Conservation (phyloP, 352 stramenopile genomes). For the Phytophthora fragariaefolia region DNA sequence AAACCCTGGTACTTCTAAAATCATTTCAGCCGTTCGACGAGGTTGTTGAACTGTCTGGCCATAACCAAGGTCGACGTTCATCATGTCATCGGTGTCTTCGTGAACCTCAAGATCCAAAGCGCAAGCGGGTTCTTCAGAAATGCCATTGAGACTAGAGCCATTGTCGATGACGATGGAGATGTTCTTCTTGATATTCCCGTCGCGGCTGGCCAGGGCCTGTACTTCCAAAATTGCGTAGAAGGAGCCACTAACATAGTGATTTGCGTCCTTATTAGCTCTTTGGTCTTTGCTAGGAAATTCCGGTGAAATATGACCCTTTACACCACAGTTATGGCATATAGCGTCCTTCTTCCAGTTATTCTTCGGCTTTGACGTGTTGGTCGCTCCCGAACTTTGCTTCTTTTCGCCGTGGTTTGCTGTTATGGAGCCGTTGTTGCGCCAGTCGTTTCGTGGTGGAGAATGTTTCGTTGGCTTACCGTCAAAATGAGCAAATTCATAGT, state of each 20-base stretch:
- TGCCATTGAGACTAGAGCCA: conserved; percentile 15
- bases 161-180: conserved; percentile 25
- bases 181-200: neutral
- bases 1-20: conserved; percentile 10
- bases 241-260: conserved; percentile 12
- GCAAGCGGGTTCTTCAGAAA: conserved; percentile 21
- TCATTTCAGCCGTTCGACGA: conserved; percentile 6
- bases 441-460: neutral
- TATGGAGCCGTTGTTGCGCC: neutral
- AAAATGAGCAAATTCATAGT: conserved; percentile 27
- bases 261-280: conserved; percentile 14
- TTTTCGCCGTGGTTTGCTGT: neutral
- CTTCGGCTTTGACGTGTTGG: conserved; percentile 6
- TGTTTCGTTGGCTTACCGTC: conserved; percentile 5
- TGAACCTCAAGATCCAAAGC: conserved; percentile 26
- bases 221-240: conserved; percentile 8
- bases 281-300: conserved; percentile 3
- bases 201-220: conserved; percentile 17
- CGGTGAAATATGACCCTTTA: conserved; percentile 8
- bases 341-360: conserved; percentile 22
- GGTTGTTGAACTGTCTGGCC: conserved; percentile 5
- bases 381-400: neutral
- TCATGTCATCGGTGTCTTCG: conserved; percentile 22
- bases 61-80: conserved; percentile 25
- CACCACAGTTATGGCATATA: conserved; percentile 25